Evolutionary conservation across 495 filamentous ascomycete species (phyloP).

Genomic region (Aspergillus sparsus): DNA sequence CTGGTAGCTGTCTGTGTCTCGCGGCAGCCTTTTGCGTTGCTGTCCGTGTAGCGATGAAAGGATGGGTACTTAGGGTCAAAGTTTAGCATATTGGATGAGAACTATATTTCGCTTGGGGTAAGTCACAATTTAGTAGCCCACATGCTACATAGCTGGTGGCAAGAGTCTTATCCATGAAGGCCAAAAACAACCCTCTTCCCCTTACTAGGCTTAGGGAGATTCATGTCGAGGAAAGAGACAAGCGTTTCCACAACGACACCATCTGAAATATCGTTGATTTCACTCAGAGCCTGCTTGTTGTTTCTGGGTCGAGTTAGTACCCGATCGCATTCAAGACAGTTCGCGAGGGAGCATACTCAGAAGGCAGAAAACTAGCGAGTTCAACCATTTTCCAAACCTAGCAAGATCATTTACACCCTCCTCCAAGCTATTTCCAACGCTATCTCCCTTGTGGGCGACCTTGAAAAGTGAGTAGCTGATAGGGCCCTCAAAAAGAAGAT

Average conservation of each 20-base stretch:
- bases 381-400: slow-evolving; percentile 94
- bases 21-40: no score
- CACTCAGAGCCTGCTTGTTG: slow-evolving; percentile 86
- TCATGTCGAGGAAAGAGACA: slow-evolving; percentile 84
- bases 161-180: slow-evolving; percentile 83
- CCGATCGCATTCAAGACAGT: slow-evolving; percentile 16
- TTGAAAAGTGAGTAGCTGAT: slow-evolving; percentile 96
- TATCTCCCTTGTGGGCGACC: slow-evolving; percentile 83
- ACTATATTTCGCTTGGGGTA: no score
- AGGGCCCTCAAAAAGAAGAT: slow-evolving; percentile 84
- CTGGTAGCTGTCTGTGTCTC: no score
- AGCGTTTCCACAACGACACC: slow-evolving; percentile 88
- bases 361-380: slow-evolving; percentile 86
- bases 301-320: slow-evolving; percentile 54
- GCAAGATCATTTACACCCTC: slow-evolving; percentile 78
- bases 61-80: no score
- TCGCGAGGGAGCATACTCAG: slow-evolving; percentile 62
- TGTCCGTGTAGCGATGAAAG: no score
- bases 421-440: slow-evolving; percentile 83
- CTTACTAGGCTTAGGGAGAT: slow-evolving; percentile 85
- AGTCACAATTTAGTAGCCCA: no score
- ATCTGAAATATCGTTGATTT: slow-evolving; percentile 93
- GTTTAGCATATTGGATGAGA: no score
- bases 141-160: slow-evolving; percentile 59
- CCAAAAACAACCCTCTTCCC: slow-evolving; percentile 92